These are phyloP conservation scores for Fraxinus latifolia DNA, from an alignment of 305 asterid genomes.

Conservation along the genomic window DNA sequence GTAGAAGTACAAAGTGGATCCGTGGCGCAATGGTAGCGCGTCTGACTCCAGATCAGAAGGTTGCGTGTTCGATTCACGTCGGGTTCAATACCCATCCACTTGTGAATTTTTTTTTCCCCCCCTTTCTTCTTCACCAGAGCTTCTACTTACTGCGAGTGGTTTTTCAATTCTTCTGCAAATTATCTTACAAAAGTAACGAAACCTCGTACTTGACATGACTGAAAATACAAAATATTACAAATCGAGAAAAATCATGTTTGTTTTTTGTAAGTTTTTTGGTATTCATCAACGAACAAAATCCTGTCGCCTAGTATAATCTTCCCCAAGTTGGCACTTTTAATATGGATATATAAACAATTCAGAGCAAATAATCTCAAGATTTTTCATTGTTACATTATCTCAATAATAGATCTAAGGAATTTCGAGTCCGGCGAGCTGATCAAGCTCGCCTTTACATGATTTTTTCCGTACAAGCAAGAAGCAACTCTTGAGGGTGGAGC, in stretches of 20 bases:
- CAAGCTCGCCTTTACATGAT: not conserved
- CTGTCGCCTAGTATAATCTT: not conserved
- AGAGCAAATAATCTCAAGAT: not conserved
- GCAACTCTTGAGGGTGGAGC: too few species aligned
- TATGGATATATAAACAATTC: not conserved
- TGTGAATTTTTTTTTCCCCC: too few species aligned
- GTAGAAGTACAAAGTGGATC: not conserved
- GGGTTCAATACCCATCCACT: constrained; percentile 49
- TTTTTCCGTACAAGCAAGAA: too few species aligned
- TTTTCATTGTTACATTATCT: not conserved
- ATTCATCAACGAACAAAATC: not conserved
- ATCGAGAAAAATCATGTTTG: not conserved
- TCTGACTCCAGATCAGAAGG: constrained; percentile 98
- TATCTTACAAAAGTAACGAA: not conserved
- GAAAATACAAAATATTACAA: not conserved
- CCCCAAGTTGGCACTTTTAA: not conserved
- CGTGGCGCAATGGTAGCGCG: constrained; percentile 82
- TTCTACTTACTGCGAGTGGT: not conserved
- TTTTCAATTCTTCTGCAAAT: not conserved
- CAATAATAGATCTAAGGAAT: not conserved
- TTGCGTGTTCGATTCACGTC: constrained; percentile 99
- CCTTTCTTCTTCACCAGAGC: not conserved
- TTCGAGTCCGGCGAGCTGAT: not conserved
- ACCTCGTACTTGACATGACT: not conserved
- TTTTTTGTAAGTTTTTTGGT: not conserved